phyloP scores from a whole-genome alignment of 2,329 filamentous ascomycete species.

The Fusarium setosum region DNA sequence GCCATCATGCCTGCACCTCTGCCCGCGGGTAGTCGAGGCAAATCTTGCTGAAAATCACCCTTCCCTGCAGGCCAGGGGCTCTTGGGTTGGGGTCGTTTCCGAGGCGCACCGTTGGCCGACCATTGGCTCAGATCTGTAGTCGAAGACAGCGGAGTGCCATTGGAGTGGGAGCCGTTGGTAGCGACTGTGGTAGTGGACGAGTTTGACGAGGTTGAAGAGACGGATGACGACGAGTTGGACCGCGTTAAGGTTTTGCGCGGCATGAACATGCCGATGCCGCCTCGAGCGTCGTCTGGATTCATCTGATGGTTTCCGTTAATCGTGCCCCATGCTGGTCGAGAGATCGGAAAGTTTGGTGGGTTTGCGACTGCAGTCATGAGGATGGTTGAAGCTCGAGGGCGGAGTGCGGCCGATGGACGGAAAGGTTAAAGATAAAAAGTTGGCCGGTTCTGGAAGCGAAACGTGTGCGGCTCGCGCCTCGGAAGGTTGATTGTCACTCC shows the following conservation, averaged over 20 bases:
- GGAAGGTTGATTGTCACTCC: constrained; percentile 34
- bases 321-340: constrained; percentile 72
- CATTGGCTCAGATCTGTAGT: constrained; percentile 63
- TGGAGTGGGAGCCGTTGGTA: constrained; percentile 69
- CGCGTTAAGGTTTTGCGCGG: constrained; percentile 88
- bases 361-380: constrained; percentile 77
- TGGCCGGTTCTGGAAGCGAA: constrained; percentile 31
- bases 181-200: constrained; percentile 73
- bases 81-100: constrained; percentile 65
- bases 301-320: constrained; percentile 74
- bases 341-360: constrained; percentile 72
- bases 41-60: constrained; percentile 59
- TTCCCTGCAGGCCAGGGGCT: constrained; percentile 62
- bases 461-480: constrained; percentile 38
- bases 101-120: constrained; percentile 58
- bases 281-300: constrained; percentile 85
- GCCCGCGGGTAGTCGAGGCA: constrained; percentile 57
- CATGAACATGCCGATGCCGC: constrained; percentile 76
- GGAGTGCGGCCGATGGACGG: constrained; percentile 34
- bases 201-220: constrained; percentile 82
- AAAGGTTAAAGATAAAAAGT: constrained; percentile 30
- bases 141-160: constrained; percentile 65
- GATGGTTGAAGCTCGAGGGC: constrained; percentile 43
- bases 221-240: constrained; percentile 90
- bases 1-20: constrained; percentile 55